phyloP scores from a whole-genome alignment of 2,329 filamentous ascomycete species.

The Blastomyces gilchristii region DNA sequence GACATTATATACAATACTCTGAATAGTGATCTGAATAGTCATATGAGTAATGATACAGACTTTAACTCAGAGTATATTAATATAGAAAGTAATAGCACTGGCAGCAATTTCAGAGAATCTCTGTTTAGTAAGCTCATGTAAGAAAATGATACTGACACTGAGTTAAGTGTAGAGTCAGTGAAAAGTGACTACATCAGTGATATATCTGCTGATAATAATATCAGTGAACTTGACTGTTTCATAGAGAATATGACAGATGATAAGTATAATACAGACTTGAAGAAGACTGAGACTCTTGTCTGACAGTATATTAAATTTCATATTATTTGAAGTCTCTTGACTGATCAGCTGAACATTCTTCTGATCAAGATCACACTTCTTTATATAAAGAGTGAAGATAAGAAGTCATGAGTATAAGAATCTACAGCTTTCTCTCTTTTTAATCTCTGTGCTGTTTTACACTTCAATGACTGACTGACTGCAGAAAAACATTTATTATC shows the following conservation, averaged over 20 bases:
- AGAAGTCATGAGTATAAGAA: constrained; percentile 13
- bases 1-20: not conserved
- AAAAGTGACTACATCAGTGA: not conserved
- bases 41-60: not conserved
- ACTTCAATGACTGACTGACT: constrained; percentile 6
- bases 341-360: not conserved
- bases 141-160: constrained; percentile 8
- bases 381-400: not conserved
- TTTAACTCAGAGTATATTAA: not conserved
- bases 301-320: constrained; percentile 7
- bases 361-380: constrained; percentile 2
- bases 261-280: not conserved
- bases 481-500: constrained; percentile 18
- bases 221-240: not conserved
- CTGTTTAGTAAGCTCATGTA: not conserved
- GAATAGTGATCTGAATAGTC: not conserved
- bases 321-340: not conserved
- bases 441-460: not conserved
- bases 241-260: constrained; percentile 12
- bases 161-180: constrained; percentile 2
- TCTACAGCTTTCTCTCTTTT: not conserved
- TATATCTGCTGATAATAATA: constrained; percentile 7
- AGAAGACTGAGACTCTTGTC: constrained; percentile 4
- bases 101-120: constrained; percentile 1
- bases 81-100: not conserved